Evolutionary conservation across 106 monocot genomes (phyloP).

Genomic region (Dioscorea dumetorum): DNA sequence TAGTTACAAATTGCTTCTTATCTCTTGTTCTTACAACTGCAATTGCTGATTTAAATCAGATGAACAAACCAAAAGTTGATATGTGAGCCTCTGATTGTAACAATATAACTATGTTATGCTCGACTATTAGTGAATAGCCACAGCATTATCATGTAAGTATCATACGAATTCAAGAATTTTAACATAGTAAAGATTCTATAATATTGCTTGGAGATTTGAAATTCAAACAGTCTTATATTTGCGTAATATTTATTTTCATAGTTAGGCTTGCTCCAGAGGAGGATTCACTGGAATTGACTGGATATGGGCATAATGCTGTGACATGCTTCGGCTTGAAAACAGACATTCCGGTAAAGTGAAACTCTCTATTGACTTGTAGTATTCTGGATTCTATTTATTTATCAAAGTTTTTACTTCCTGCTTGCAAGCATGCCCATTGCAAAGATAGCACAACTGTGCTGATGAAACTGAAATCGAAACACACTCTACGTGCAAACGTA

Average conservation of each 20-base stretch:
- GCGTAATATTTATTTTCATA: conserved; percentile 23
- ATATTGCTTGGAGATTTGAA: not conserved
- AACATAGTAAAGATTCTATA: not conserved
- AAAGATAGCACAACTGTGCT: not conserved
- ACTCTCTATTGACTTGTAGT: not conserved
- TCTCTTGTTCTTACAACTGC: too few relatives aligned
- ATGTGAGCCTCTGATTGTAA: too few relatives aligned
- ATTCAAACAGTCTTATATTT: not conserved
- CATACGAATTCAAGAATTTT: too few relatives aligned
- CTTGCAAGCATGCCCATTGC: not conserved
- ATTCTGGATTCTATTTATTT: not conserved
- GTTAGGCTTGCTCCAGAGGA: conserved; percentile 98
- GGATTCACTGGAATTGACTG: conserved; percentile 76
- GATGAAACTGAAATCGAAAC: not conserved
- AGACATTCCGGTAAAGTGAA: conserved; percentile 77
- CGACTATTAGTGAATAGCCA: not conserved
- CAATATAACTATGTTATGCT: not conserved
- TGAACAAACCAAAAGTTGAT: too few relatives aligned
- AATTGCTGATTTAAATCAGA: too few relatives aligned
- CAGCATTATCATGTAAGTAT: too few relatives aligned
- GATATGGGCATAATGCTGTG: conserved; percentile 91
- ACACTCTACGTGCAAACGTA: not conserved
- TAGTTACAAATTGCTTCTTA: too few relatives aligned
- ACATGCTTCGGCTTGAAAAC: conserved; percentile 91
- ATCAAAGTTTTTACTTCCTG: not conserved